A percentile compares a stretch with the other conserved stretches of the same genome.
These are phyloP conservation scores for Arabidopsis suecica DNA, from an alignment of 345 rosid species.

Conservation along the genomic window DNA sequence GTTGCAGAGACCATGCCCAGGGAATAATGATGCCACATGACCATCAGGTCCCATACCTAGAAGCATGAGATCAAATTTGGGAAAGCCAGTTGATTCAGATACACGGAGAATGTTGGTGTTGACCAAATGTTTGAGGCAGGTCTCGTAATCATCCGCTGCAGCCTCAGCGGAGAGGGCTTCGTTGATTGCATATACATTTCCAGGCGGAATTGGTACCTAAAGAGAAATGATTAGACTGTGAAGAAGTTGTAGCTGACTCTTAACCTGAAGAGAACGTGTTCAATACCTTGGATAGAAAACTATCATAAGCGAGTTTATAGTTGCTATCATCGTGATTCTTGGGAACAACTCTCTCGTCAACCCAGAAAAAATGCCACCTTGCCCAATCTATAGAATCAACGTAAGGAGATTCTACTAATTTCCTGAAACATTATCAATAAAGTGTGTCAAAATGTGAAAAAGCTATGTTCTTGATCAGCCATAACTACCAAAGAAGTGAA, in stretches of 20 bases:
- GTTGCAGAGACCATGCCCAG: slow-evolving; percentile 66
- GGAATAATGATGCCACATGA: slow-evolving; percentile 85
- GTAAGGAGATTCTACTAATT: slow-evolving; percentile 63
- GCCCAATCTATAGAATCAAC: slow-evolving; percentile 83
- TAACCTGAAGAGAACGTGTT: neutral
- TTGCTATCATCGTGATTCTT: slow-evolving; percentile 86
- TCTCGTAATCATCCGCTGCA: slow-evolving; percentile 89
- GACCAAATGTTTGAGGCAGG: slow-evolving; percentile 69
- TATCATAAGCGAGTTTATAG: slow-evolving; percentile 79
- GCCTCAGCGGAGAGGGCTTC: slow-evolving; percentile 77
- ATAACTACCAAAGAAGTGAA: neutral
- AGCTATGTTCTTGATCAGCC: slow-evolving; percentile 26
- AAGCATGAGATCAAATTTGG: slow-evolving; percentile 86
- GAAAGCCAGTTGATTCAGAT: slow-evolving; percentile 65
- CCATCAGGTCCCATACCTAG: slow-evolving; percentile 96
- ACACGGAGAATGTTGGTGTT: slow-evolving; percentile 43
- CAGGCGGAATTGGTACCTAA: slow-evolving; percentile 71
- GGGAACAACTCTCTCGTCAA: slow-evolving; percentile 92
- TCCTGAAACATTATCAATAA: slow-evolving; percentile 48
- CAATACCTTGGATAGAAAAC: slow-evolving; percentile 72
- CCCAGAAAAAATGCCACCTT: slow-evolving; percentile 93
- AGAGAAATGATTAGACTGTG: neutral
- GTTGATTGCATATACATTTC: slow-evolving; percentile 74
- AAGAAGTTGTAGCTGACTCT: neutral
- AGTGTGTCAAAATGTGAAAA: neutral